Conservation (phyloP, 1,139 yeast species). For the Casaregolazyma lundiana region DNA sequence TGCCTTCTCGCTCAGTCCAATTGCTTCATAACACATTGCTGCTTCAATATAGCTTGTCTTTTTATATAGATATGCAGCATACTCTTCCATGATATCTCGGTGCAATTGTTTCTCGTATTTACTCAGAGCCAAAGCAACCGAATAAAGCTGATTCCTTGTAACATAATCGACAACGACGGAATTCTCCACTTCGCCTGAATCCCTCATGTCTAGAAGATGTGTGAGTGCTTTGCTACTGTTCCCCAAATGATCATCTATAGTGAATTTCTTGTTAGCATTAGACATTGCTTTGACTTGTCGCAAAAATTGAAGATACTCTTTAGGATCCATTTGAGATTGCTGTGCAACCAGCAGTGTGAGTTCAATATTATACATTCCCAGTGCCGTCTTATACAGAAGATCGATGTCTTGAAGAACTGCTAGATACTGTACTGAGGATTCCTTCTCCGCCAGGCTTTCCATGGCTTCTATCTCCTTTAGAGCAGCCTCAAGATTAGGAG, state of each 20-base stretch:
- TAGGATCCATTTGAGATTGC: constrained; percentile 96
- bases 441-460: constrained; percentile 31
- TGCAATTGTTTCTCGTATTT: constrained; percentile 51
- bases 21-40: constrained; percentile 69
- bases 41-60: constrained; percentile 56
- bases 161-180: constrained; percentile 69
- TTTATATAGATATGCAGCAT: constrained; percentile 58
- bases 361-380: constrained; percentile 78
- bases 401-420: constrained; percentile 92
- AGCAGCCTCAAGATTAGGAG: constrained; percentile 79
- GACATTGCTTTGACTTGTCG: constrained; percentile 70
- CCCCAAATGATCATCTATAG: constrained; percentile 76
- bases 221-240: constrained; percentile 62
- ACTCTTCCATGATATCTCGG: constrained; percentile 50
- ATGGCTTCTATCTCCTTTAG: constrained; percentile 45
- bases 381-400: constrained; percentile 68
- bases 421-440: constrained; percentile 66
- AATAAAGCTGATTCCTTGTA: constrained; percentile 67
- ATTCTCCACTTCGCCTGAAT: constrained; percentile 34
- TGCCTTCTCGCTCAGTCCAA: constrained; percentile 56
- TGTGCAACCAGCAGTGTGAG: constrained; percentile 84
- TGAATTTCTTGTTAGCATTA: constrained; percentile 61
- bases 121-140: constrained; percentile 60
- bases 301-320: constrained; percentile 89
- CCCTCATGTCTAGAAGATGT: constrained; percentile 51